Evolutionary conservation across 768 basidiomycete genomes (phyloP).

Genomic region (Holtermanniella nyarrowii): DNA sequence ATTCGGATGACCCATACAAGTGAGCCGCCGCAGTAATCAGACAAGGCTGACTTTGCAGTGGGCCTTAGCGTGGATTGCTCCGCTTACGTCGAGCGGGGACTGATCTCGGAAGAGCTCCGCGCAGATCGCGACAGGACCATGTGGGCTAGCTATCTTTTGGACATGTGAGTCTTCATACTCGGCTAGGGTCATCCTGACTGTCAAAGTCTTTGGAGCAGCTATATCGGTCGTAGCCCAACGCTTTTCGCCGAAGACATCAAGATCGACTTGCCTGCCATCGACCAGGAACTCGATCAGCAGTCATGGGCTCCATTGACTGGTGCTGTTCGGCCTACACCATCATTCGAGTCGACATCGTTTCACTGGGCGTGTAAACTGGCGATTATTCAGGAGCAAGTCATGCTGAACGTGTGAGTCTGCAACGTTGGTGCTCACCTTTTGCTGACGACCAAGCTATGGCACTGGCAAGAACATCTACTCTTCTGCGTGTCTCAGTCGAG

Average conservation of each 20-base stretch:
- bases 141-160: conserved; percentile 13
- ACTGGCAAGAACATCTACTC: conserved; percentile 1
- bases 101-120: conserved; percentile 6
- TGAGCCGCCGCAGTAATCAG: not conserved
- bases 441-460: conserved; percentile 1
- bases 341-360: conserved; percentile 1
- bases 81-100: conserved; percentile 1
- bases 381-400: conserved; percentile 6
- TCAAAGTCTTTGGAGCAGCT: conserved; percentile 15
- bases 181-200: not conserved
- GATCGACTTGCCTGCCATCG: conserved; percentile 4
- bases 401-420: conserved; percentile 3
- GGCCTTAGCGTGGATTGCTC: conserved; percentile 15
- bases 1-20: conserved; percentile 1
- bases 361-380: conserved; percentile 5
- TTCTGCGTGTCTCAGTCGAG: not conserved
- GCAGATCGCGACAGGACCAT: conserved; percentile 8
- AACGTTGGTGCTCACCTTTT: too few species aligned
- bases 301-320: not conserved
- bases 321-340: not conserved
- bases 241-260: conserved; percentile 3
- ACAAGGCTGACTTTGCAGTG: conserved; percentile 1
- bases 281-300: conserved; percentile 1
- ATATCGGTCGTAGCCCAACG: conserved; percentile 12
- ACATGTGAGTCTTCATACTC: conserved; percentile 12